Evolutionary conservation across 2,329 filamentous ascomycete genomes (phyloP).

Genomic region (Xylariomycetidae sp.): DNA sequence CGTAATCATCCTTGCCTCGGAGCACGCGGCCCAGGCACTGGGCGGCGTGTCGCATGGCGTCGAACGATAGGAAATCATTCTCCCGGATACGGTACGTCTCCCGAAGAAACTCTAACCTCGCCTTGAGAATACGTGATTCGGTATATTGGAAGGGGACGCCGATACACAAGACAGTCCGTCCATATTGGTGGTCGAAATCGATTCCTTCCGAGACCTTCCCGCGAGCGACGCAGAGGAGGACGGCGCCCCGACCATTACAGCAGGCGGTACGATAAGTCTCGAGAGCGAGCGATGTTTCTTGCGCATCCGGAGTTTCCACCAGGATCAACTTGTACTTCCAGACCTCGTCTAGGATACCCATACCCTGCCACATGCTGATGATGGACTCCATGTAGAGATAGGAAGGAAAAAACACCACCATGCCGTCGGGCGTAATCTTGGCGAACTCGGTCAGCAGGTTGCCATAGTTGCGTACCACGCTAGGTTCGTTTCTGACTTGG

Average conservation of each 20-base stretch:
- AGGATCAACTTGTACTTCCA: slow-evolving; percentile 99
- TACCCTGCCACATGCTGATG: slow-evolving; percentile 98
- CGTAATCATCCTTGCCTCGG: slow-evolving; percentile 96
- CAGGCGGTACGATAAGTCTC: slow-evolving; percentile 97
- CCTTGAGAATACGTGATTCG: slow-evolving; percentile 93
- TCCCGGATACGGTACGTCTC: slow-evolving; percentile 96
- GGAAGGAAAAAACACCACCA: slow-evolving; percentile 99
- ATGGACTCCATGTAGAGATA: slow-evolving; percentile 99
- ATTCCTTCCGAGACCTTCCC: slow-evolving; percentile 98
- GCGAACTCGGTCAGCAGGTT: slow-evolving; percentile 91
- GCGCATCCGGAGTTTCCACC: slow-evolving; percentile 94
- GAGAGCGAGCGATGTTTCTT: slow-evolving; percentile 91
- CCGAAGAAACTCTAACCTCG: slow-evolving; percentile 88
- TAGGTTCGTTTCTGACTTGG: slow-evolving; percentile 90
- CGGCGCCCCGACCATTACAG: slow-evolving; percentile 91
- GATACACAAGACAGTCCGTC: slow-evolving; percentile 90
- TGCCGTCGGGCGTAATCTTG: slow-evolving; percentile 90
- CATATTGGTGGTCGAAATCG: slow-evolving; percentile 98
- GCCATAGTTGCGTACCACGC: slow-evolving; percentile 96
- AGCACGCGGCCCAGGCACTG: slow-evolving; percentile 94
- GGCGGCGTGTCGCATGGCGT: slow-evolving; percentile 98
- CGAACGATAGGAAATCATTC: slow-evolving; percentile 96
- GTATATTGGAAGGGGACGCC: slow-evolving; percentile 99
- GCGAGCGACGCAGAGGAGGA: slow-evolving; percentile 89
- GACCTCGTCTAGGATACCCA: slow-evolving; percentile 94